Conservation (phyloP, 139 green algal genomes). For the Closterium sp. region DNA sequence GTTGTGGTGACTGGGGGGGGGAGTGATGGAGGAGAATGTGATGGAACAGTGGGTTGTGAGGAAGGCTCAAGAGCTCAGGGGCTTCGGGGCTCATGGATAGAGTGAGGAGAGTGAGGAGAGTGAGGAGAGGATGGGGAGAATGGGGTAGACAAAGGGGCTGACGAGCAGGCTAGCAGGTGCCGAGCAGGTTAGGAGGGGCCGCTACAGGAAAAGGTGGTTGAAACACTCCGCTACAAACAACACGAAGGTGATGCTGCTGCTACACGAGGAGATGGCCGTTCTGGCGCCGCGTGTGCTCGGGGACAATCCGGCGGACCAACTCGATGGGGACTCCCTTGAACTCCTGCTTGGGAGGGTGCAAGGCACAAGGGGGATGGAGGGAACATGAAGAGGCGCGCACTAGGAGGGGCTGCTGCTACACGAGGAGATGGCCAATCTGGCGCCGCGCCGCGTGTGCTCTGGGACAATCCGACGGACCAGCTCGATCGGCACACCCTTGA, state of each 20-base stretch:
- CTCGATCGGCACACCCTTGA: background rate
- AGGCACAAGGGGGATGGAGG: background rate
- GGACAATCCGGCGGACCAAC: constrained; percentile 31
- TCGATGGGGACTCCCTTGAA: constrained; percentile 40
- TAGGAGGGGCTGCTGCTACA: no score
- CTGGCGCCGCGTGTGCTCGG: constrained; percentile 39
- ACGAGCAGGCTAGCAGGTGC: background rate
- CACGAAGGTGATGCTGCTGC: no score
- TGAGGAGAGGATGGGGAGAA: background rate
- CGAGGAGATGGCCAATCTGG: background rate
- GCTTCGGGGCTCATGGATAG: no score
- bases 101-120: background rate
- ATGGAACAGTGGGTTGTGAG: no score
- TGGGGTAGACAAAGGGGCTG: background rate
- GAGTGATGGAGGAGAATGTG: no score
- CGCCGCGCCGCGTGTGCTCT: background rate
- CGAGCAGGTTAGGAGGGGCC: background rate
- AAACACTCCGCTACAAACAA: no score
- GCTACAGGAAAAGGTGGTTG: no score
- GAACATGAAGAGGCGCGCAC: no score
- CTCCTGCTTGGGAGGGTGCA: constrained; percentile 22
- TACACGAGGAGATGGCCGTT: constrained; percentile 23
- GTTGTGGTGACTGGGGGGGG: no score
- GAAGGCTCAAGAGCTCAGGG: no score
- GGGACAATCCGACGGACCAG: background rate